Evolutionary conservation across 2,329 filamentous ascomycete genomes (phyloP), one percentile per base, ranked within the genome.

Genomic region (Nigrograna mackinnonii): DNA sequence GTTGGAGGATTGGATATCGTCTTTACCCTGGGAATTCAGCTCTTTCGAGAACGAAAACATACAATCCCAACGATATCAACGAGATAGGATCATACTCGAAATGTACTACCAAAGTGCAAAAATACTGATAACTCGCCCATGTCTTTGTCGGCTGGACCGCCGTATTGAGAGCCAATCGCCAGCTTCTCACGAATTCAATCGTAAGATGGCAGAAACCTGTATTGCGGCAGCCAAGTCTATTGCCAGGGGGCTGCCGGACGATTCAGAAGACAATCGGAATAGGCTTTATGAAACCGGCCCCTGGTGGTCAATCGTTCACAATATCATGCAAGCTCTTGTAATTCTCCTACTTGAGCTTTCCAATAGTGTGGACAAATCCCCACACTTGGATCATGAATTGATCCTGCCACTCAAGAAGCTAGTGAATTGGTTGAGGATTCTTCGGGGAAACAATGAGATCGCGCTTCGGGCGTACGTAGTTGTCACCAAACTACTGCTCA

Each of bases 231-330:
- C 69, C 2, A 57, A 58, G 39, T 44, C 52, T 5, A 48, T 72
- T 22, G 41, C 67, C 2, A 46, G 48, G n/a, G 43, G 71, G 6
- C 43, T 72, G 2, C 68, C 68, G 4, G 55, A 61, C 18, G 43
- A 54, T 32, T 36, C 52, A 2, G 47, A 55, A 40, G 38, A 6
- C 38, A 37, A 22, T 61, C 22, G 14, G 5, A 24, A 21, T 12
- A 13, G 33, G 18, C 39, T 59, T 2, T 61, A 61, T 36, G 38
- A 49, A 16, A 21, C 39, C 2, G 49, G 50, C 17, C 69, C 70
- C 4, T 72, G 69, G 69, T 72, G 68, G 67, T 64, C 59, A 13
- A 50, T 67, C n/a, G 52, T 71, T 12, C 67, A 71, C 41, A 57
- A 61, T 36, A 52, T 73, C 11, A 67, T 70, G 55, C 70, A 72